Evolutionary conservation across 2,329 filamentous ascomycete genomes (phyloP).

Genomic region (Aspergillus pseudonomiae): DNA sequence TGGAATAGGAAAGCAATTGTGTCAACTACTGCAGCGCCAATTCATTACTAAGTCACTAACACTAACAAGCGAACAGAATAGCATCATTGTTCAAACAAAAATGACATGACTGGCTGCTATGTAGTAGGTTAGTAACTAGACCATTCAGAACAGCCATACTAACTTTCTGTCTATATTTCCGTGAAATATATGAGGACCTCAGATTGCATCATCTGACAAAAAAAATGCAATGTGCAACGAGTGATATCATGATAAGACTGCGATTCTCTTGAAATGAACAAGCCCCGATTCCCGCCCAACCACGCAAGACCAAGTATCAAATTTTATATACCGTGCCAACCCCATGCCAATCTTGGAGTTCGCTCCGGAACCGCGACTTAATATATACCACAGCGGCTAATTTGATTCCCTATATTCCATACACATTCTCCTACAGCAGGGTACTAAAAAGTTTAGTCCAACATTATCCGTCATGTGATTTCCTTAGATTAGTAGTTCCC

Average conservation of each 20-base stretch:
- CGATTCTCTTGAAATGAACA: background rate
- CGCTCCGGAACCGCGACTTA: no score
- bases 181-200: background rate
- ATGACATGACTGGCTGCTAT: background rate
- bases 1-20: background rate
- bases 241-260: background rate
- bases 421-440: no score
- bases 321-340: background rate
- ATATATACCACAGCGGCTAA: no score
- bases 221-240: background rate
- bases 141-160: background rate
- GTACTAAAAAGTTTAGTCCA: no score
- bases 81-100: background rate
- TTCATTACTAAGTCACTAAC: background rate
- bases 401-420: no score
- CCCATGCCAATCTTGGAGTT: no score
- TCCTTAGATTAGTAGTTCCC: no score
- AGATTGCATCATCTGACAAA: background rate
- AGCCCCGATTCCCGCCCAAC: no score
- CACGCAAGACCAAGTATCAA: background rate
- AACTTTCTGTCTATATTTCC: background rate
- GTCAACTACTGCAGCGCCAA: background rate
- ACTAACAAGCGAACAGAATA: background rate
- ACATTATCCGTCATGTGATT: no score
- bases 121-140: background rate